These are phyloP conservation scores for Atkinsonella hypoxylon DNA, from an alignment of 2,329 filamentous ascomycete species.

Conservation along the genomic window DNA sequence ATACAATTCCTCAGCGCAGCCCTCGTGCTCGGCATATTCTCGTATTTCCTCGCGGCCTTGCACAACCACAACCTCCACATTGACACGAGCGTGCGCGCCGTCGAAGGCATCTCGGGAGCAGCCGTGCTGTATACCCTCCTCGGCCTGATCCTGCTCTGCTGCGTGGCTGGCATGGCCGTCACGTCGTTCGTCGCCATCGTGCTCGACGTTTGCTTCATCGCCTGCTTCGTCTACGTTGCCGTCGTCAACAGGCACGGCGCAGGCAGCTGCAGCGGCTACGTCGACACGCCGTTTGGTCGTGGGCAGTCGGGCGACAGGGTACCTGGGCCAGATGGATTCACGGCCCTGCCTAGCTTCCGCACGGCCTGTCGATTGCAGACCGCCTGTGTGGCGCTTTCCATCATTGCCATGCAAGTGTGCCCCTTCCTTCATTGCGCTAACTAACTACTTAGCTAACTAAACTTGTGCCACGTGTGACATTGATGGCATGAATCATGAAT, in stretches of 20 bases:
- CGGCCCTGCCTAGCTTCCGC: constrained; percentile 32
- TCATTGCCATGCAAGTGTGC: constrained; percentile 55
- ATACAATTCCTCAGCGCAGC: constrained; percentile 62
- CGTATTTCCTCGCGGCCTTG: constrained; percentile 72
- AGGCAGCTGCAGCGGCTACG: constrained; percentile 44
- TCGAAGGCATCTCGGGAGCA: constrained; percentile 65
- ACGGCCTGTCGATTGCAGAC: constrained; percentile 64
- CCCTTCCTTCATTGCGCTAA: too few species aligned
- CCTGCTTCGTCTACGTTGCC: constrained; percentile 71
- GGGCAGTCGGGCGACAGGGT: constrained; percentile 41
- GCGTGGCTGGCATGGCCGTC: constrained; percentile 60
- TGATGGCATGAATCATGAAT: too few species aligned
- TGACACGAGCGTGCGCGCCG: constrained; percentile 54
- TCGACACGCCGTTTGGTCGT: constrained; percentile 57
- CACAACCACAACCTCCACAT: constrained; percentile 52
- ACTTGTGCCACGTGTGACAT: too few species aligned
- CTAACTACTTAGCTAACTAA: too few species aligned
- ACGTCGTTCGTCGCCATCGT: constrained; percentile 63
- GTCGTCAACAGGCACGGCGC: constrained; percentile 60
- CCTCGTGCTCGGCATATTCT: constrained; percentile 67
- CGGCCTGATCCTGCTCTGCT: constrained; percentile 66
- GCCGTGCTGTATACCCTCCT: constrained; percentile 63
- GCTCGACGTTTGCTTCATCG: constrained; percentile 66
- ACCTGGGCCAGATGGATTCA: constrained; percentile 36
- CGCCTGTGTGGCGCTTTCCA: constrained; percentile 63